Conservation (phyloP, 257 asterid genomes). For the Euphrasia confusa region DNA sequence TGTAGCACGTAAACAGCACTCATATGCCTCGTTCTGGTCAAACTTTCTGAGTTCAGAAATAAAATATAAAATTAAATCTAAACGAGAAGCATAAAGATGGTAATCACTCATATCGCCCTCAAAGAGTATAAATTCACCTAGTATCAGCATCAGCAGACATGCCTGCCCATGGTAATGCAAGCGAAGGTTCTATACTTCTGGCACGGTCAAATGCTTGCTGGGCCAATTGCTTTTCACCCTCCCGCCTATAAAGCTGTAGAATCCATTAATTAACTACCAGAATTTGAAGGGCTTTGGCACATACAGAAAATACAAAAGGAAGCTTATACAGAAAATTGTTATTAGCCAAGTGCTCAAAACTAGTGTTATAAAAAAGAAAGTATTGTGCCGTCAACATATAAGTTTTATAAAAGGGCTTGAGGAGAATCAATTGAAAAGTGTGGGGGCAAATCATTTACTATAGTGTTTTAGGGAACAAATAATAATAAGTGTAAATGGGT, state of each 20-base stretch:
- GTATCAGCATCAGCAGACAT: conserved; percentile 92
- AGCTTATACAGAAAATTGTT: conserved; percentile 5
- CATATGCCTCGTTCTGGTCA: conserved; percentile 83
- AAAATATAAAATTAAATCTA: conserved; percentile 17
- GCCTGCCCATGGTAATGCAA: conserved; percentile 98
- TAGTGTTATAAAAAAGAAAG: neutral
- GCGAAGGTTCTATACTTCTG: conserved; percentile 97
- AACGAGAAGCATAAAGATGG: conserved; percentile 14
- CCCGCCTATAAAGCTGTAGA: conserved; percentile 69
- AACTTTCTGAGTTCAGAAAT: conserved; percentile 50
- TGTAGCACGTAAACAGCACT: conserved; percentile 81
- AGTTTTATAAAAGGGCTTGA: neutral
- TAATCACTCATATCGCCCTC: conserved; percentile 11
- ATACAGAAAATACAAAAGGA: conserved; percentile 16
- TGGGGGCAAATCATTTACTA: neutral
- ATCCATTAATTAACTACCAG: conserved; percentile 24
- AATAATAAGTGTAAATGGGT: too few species aligned
- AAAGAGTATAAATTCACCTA: conserved; percentile 44
- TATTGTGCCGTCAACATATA: neutral
- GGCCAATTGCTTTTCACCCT: conserved; percentile 67
- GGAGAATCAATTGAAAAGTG: neutral
- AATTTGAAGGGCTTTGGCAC: conserved; percentile 11
- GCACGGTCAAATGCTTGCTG: conserved; percentile 95
- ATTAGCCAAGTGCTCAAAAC: neutral
- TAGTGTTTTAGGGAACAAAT: neutral